phyloP scores from a whole-genome alignment of 2,329 filamentous ascomycete species.

The Myriosclerotinia scirpicola region DNA sequence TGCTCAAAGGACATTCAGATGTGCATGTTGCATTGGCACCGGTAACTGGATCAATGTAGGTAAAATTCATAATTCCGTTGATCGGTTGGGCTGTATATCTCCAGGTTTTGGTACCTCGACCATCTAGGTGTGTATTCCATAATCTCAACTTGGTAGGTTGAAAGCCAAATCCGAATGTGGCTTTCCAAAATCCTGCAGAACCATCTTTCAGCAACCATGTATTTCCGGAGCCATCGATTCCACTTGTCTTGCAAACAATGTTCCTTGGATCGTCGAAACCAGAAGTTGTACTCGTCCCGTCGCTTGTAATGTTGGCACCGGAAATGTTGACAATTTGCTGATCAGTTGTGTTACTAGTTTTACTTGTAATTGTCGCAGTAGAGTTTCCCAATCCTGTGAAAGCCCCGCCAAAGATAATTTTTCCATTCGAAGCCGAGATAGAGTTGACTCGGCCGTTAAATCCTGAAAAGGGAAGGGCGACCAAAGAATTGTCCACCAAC shows the following conservation, averaged over 20 bases:
- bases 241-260: slow-evolving; percentile 76
- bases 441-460: slow-evolving; percentile 91
- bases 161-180: slow-evolving; percentile 79
- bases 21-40: slow-evolving; percentile 73
- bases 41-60: slow-evolving; percentile 75
- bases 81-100: slow-evolving; percentile 82
- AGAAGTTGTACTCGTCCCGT: slow-evolving; percentile 57
- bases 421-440: slow-evolving; percentile 74
- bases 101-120: slow-evolving; percentile 84
- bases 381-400: slow-evolving; percentile 88
- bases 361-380: slow-evolving; percentile 52
- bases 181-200: slow-evolving; percentile 78
- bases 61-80: slow-evolving; percentile 94
- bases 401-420: slow-evolving; percentile 87
- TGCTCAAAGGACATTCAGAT: slow-evolving; percentile 78
- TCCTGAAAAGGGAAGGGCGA: slow-evolving; percentile 82
- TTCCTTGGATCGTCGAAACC: slow-evolving; percentile 76
- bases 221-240: slow-evolving; percentile 66
- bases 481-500: slow-evolving; percentile 72
- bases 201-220: slow-evolving; percentile 81
- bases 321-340: slow-evolving; percentile 81
- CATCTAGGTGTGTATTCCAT: slow-evolving; percentile 82
- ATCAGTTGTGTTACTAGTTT: slow-evolving; percentile 55
- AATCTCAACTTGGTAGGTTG: slow-evolving; percentile 82
- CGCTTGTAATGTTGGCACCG: slow-evolving; percentile 70